A percentile compares a stretch with the other conserved stretches of the same genome.
phyloP scores from a whole-genome alignment of 2,329 filamentous ascomycete species.

The Fulvia fulva region DNA sequence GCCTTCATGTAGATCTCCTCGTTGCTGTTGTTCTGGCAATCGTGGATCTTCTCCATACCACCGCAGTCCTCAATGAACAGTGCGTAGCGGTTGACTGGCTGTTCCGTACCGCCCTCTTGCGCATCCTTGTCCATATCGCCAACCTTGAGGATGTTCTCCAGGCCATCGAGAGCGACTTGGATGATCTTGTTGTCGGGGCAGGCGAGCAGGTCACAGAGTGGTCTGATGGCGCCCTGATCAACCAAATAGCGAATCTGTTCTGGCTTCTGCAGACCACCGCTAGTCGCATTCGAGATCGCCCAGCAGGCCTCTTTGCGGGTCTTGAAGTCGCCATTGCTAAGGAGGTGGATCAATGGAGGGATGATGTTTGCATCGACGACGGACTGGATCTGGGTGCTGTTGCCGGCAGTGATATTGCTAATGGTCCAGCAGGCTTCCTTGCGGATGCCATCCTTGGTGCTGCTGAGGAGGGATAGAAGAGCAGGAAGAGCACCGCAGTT shows the following conservation, averaged over 20 bases:
- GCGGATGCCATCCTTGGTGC: constrained; percentile 95
- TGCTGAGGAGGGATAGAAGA: constrained; percentile 88
- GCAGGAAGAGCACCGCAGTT: constrained; percentile 93
- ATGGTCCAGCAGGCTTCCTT: constrained; percentile 99
- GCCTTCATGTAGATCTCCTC: constrained; percentile 99
- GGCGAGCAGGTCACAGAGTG: constrained; percentile 86
- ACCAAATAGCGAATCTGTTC: constrained; percentile 98
- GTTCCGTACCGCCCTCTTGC: constrained; percentile 65
- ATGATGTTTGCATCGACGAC: constrained; percentile 98
- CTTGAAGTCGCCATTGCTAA: constrained; percentile 97
- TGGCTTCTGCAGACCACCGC: constrained; percentile 94
- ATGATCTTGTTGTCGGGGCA: constrained; percentile 99
- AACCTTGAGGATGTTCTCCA: constrained; percentile 99
- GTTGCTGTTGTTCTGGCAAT: constrained; percentile 99
- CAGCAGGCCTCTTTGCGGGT: constrained; percentile 99
- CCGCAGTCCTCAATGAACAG: constrained; percentile 98
- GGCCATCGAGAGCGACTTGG: constrained; percentile 91
- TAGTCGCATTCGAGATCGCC: constrained; percentile 98
- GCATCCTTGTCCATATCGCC: constrained; percentile 97
- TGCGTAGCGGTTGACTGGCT: constrained; percentile 88
- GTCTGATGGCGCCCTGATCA: constrained; percentile 90
- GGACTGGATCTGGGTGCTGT: constrained; percentile 94
- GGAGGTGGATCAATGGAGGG: constrained; percentile 88
- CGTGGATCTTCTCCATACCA: constrained; percentile 99
- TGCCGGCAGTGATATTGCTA: constrained; percentile 96